Base-by-base conservation (phyloP, 163 green algal species). In the Scenedesmus sp. region DNA sequence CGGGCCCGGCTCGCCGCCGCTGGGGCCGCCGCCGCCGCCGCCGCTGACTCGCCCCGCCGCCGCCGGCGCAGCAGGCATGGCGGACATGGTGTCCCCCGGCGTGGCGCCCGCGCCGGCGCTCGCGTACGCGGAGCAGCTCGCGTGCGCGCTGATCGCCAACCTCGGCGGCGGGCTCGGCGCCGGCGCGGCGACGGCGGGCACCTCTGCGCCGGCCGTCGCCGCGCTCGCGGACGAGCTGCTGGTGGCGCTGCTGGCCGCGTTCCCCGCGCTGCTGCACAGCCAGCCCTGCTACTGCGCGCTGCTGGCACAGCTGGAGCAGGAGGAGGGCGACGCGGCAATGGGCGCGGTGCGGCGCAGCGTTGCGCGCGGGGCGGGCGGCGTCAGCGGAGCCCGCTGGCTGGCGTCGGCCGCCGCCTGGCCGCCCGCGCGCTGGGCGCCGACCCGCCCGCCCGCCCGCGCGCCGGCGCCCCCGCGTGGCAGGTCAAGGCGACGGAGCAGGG, bases 181-280 rank as follows among this genome's bases (percentile, higher is more conserved):
- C 26, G 47, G 18, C 3, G 39, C 73, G 5, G 56, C 17, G 24
- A 66, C 73, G 28, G 75, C 50, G 10, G 63, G 63, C 42, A 56
- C 56, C 7, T 22, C 50, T 7, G 26, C 60, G 10, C 63, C 63
- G 24, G 54, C 15, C 22, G 39, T 76, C 6, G 44, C 51, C 42
- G 57, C 53, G 1, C 54, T 86, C 36, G 70, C 83, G 17, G 78
- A 87, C 50, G 54, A 70, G 56, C 63, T 91, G 58, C 84, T 91
- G 26, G 50, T 47, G 17, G n/a, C 36, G 56, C 81, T 89, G 78
- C 66, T 87, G 39, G 36, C 22, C 4, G 44, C 33, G 2, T 84
- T 88, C 62, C 64, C 74, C 24, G 56, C 67, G 2, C 66, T 89
- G 36, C 78, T 86, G 65, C 87, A 83, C 74, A 83, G 73, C 70